A percentile compares a stretch with the other conserved stretches of the same genome.
Evolutionary conservation across 129 eudicot genomes (phyloP).

Genomic region (Ambrosia trifida): DNA sequence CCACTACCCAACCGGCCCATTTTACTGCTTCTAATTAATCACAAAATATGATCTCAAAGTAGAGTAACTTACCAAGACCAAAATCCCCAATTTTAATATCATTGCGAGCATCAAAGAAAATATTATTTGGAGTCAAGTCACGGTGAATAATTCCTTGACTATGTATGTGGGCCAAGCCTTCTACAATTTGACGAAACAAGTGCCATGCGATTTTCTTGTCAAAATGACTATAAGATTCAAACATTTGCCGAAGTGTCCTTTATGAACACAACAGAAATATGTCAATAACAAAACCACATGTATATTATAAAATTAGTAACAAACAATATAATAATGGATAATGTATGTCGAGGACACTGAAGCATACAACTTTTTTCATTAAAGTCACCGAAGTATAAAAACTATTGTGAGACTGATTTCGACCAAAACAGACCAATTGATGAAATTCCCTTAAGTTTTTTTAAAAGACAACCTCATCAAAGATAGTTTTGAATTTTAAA

Average conservation of each 20-base stretch:
- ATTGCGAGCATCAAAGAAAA: conserved; percentile 91
- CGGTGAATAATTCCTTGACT: conserved; percentile 96
- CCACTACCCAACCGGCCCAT: too few species aligned
- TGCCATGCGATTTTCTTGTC: conserved; percentile 94
- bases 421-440: neutral
- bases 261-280: conserved; percentile 22
- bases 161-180: conserved; percentile 92
- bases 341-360: neutral
- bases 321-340: neutral
- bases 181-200: conserved; percentile 88
- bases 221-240: conserved; percentile 76
- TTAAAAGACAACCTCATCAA: neutral
- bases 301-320: conserved; percentile 3
- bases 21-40: too few species aligned
- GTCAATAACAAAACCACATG: conserved; percentile 9
- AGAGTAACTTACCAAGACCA: conserved; percentile 77
- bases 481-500: neutral
- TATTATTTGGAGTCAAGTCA: conserved; percentile 94
- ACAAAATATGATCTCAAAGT: neutral
- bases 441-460: neutral
- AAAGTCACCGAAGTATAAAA: neutral
- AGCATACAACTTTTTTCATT: too few species aligned
- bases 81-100: conserved; percentile 98
- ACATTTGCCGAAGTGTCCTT: conserved; percentile 85
- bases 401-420: neutral